Evolutionary conservation across 1,284 basidiomycete species (phyloP).

Genomic region (Trichosporon asahii): DNA sequence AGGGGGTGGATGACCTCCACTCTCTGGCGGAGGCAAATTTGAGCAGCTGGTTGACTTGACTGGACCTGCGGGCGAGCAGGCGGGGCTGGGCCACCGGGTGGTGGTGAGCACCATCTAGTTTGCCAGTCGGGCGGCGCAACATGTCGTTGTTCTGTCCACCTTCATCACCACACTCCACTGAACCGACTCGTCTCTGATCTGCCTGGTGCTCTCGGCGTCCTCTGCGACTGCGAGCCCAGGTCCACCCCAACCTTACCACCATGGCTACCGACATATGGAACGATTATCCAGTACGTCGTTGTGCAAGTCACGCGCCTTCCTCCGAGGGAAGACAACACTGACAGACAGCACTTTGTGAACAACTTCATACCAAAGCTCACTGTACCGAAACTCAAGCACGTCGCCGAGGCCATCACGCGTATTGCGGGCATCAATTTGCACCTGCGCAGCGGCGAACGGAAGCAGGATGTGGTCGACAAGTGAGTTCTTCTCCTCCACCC

Average conservation of each 20-base stretch:
- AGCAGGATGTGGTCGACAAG: conserved; percentile 41
- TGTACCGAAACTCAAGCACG: conserved; percentile 32
- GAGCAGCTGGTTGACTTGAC: neutral
- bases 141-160: neutral
- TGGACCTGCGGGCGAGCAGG: neutral
- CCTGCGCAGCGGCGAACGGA: conserved; percentile 35
- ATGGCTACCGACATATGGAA: conserved; percentile 15
- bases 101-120: conserved; percentile 6
- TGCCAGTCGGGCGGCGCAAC: neutral
- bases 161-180: neutral
- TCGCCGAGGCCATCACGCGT: conserved; percentile 28
- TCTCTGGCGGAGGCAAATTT: conserved; percentile 8
- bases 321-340: neutral
- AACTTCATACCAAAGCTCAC: conserved; percentile 34
- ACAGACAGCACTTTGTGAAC: conserved; percentile 32
- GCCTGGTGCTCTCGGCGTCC: conserved; percentile 3
- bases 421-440: conserved; percentile 23
- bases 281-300: conserved; percentile 2
- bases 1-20: conserved; percentile 5
- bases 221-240: neutral
- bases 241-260: neutral
- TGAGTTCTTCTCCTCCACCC: conserved; percentile 21
- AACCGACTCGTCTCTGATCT: neutral
- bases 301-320: conserved; percentile 1
- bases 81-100: neutral